Base-by-base conservation (phyloP, 2,329 filamentous ascomycete species). In the Penicillium sp. region DNA sequence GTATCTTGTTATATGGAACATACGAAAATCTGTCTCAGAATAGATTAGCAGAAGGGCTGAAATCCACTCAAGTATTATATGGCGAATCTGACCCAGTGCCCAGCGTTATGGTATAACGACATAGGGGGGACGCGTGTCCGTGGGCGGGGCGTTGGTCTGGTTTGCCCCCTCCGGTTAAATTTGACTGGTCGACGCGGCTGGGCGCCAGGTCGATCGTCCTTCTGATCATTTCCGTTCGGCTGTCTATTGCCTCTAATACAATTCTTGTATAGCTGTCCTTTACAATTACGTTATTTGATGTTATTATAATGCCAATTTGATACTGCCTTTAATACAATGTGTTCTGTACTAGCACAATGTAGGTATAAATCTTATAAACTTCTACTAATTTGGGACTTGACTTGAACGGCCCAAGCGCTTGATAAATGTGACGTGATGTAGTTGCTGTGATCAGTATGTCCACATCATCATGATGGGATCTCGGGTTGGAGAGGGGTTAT, bases 61-160 rank as follows among this genome's bases (percentile, higher is more conserved):
- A 18, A 26, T 32, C 42, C 19, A 35, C 14, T 9, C 19, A 26
- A 4, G 7, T 11, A 27, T 27, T 4, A 13, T 36, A 53, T 47
- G 18, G 42, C 18, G n/a, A 39, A 38, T 29, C 36, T 18, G 29
- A 29, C 26, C 27, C 26, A 11, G 35, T 29, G 29, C 29, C 47
- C 47, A 50, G 39, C 27, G 19, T 38, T 39, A 7, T 38, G 19
- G 35, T 40, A 36, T 18, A 45, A 45, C 27, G 27, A 35, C 26
- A 32, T 29, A 9, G 51, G 14, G 13, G 43, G 58, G 61, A 62
- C 61, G 61, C 61, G 61, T 62, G 61, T 64, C 59, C 11, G 59
- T 64, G 62, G 59, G 39, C 57, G 34, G 32, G 35, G 35, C 11
- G 38, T n/a, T 55, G 60, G 57, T 51, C 53, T 56, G 52, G 30